Evolutionary conservation across 2,329 filamentous ascomycete species (phyloP), one percentile per base, ranked within the genome.

Genomic region (Hypoxylon sp.): DNA sequence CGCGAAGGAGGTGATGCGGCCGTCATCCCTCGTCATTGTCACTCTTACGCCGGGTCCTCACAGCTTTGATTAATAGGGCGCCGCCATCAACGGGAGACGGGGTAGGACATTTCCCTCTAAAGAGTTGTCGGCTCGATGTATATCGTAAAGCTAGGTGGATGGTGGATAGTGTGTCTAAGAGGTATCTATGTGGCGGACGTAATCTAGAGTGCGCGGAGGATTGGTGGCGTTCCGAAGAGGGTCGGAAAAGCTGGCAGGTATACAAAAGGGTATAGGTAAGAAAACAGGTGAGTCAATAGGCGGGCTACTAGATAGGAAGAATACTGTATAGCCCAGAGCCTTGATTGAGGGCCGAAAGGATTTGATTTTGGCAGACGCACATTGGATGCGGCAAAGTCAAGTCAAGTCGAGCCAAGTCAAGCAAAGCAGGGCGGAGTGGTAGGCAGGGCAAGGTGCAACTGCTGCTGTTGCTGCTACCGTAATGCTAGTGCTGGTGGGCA

Each of bases 11-110:
- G 86, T 90, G 85, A 91, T 87, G 82, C 89, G 90, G 81, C 85
- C 84, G 76, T 92, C 90, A 83, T 90, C 88, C 81, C 86, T 88
- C 82, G 89, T 88, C 91, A 93, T 92, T 81, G 82, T 88, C 72
- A 73, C 71, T 75, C 69, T 44, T 69, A 71, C 69, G 64, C 69
- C 69, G 62, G 71, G 71, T 72, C 71, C 75, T 73, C 66, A 58
- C 70, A 73, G 70, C 68, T 74, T 51, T 44, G 64, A 66, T 75
- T 57, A 75, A 70, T 66, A 70, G 58, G 71, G 70, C 66, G 71
- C 56, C 75, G 75, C 76, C 75, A 77, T 78, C 66, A 76, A 77
- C 59, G 51, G 50, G 57, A 61, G 53, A 57, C 61, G 51, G 64
- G 35, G 59, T 64, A 73, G 69, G 49, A 68, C 70, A 74, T 73